A percentile compares a stretch with the other conserved stretches of the same genome.
Evolutionary conservation across 768 basidiomycete genomes (phyloP).

Genomic region (Pholiota molesta): DNA sequence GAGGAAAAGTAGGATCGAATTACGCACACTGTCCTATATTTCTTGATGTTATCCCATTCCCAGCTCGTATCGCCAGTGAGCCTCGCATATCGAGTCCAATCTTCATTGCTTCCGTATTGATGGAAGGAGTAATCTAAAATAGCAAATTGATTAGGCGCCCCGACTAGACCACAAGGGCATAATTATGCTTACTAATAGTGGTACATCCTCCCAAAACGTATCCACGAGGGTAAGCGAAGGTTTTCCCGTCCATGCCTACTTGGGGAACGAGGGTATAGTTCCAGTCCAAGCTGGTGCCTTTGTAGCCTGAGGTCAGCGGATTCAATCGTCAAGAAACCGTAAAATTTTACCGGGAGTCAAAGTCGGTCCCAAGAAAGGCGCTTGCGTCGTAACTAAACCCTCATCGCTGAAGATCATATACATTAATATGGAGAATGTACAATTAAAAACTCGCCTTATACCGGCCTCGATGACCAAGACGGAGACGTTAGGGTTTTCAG

Average conservation of each 20-base stretch:
- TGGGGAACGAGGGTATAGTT: conserved; percentile 37
- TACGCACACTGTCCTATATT: conserved; percentile 33
- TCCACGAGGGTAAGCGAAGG: conserved; percentile 35
- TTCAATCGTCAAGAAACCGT: background rate
- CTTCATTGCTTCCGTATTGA: conserved; percentile 38
- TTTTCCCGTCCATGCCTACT: conserved; percentile 29
- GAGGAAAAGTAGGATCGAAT: conserved; percentile 7
- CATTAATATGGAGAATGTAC: background rate
- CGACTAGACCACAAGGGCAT: background rate
- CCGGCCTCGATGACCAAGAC: conserved; percentile 61
- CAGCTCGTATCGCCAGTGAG: conserved; percentile 40
- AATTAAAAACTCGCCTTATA: conserved; percentile 1
- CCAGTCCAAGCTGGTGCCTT: conserved; percentile 32
- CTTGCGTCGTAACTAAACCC: conserved; percentile 19
- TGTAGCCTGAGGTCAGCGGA: background rate
- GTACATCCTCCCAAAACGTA: conserved; percentile 36
- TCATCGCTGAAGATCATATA: conserved; percentile 18
- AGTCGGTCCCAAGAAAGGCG: conserved; percentile 26
- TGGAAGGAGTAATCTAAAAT: conserved; percentile 36
- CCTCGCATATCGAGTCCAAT: conserved; percentile 37
- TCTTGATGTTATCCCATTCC: conserved; percentile 38
- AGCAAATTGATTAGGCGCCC: background rate
- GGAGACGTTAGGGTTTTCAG: conserved; percentile 47
- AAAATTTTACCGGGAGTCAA: conserved; percentile 21
- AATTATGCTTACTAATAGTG: conserved; percentile 27